phyloP scores from a whole-genome alignment of 371 early-diverging fungal species.

The Rhizopus arrhizus region DNA sequence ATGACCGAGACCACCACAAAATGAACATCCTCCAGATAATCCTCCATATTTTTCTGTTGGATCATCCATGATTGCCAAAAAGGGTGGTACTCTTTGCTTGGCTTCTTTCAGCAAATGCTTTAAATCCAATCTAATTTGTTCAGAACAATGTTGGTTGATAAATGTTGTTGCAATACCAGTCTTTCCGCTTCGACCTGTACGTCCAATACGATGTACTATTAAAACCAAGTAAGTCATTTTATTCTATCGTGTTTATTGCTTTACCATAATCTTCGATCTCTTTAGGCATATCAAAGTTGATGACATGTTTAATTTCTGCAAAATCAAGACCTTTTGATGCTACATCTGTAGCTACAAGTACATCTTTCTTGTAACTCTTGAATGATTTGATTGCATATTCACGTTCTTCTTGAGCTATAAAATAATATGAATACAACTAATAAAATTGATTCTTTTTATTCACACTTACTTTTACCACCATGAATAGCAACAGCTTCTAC shows the following conservation, averaged over 20 bases:
- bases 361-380: conserved; percentile 81
- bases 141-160: conserved; percentile 84
- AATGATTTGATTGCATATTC: conserved; percentile 81
- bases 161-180: conserved; percentile 97
- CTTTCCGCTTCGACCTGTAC: conserved; percentile 98
- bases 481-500: conserved; percentile 94
- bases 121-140: conserved; percentile 89
- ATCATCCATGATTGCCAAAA: conserved; percentile 84
- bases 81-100: conserved; percentile 90
- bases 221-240: neutral
- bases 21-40: conserved; percentile 83
- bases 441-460: neutral
- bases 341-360: conserved; percentile 92
- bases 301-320: conserved; percentile 89
- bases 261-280: conserved; percentile 94
- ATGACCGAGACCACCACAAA: conserved; percentile 96
- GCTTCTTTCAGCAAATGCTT: conserved; percentile 93
- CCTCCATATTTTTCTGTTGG: conserved; percentile 81
- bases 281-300: conserved; percentile 96
- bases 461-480: conserved; percentile 85
- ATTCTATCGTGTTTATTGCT: neutral
- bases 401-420: conserved; percentile 76
- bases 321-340: conserved; percentile 94
- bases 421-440: neutral
- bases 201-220: conserved; percentile 92